These are phyloP conservation scores for Asterella californica DNA, from an alignment of 225 moss, liverwort and hornwort genomes.

Conservation along the genomic window DNA sequence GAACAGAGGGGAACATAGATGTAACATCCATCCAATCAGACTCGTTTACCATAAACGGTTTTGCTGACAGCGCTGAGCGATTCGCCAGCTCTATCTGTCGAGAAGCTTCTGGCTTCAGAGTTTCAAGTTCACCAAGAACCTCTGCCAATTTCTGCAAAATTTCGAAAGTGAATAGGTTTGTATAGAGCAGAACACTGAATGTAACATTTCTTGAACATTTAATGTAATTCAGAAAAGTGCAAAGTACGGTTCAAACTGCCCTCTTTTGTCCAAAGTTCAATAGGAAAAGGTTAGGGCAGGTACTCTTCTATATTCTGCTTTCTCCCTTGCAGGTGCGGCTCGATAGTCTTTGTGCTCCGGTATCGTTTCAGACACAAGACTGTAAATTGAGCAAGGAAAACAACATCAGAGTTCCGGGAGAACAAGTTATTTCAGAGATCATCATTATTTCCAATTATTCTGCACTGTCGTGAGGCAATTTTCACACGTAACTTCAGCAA, in stretches of 20 bases:
- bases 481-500: neutral
- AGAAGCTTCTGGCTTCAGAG: slow-evolving; percentile 72
- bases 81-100: slow-evolving; percentile 69
- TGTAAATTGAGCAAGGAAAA: slow-evolving; percentile 36
- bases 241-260: neutral
- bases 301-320: slow-evolving; percentile 68
- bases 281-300: neutral
- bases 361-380: slow-evolving; percentile 89
- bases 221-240: neutral
- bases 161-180: neutral
- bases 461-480: too few species aligned
- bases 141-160: slow-evolving; percentile 63
- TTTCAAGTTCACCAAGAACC: slow-evolving; percentile 72
- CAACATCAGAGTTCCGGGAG: neutral
- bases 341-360: slow-evolving; percentile 84
- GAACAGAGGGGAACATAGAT: slow-evolving; percentile 42
- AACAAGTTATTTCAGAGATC: neutral
- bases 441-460: too few species aligned
- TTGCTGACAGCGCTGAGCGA: slow-evolving; percentile 39
- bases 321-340: slow-evolving; percentile 43
- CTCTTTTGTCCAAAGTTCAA: neutral
- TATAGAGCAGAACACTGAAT: too few species aligned
- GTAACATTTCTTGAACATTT: too few species aligned
- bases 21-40: slow-evolving; percentile 50
- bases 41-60: slow-evolving; percentile 38